Base-by-base conservation (phyloP, 164 flowering plant genomes). In the Vitis riparia region DNA sequence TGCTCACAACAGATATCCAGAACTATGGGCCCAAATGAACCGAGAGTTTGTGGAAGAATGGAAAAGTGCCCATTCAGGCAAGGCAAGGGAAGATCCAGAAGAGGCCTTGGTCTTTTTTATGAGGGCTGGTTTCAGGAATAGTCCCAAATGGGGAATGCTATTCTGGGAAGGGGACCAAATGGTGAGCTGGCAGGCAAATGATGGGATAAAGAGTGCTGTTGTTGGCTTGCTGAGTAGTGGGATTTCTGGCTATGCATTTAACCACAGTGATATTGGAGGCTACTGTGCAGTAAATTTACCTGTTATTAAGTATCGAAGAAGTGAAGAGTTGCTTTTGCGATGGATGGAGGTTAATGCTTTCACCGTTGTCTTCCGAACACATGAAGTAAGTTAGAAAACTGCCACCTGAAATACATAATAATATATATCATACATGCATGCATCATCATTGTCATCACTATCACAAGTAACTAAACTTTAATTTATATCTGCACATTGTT, bases 141-240 rank as follows among this genome's bases (percentile, higher is more conserved):
- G 91, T 67, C 97, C 97, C 3, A 90, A 78, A 72, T 90, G 95
- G 95, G 92, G 84, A 57, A 85, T 83, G 88, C 76, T 92, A 55
- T 92, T 92, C 70, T 90, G 97, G 97, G 95, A 90, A 83, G 97
- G 95, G 15, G 97, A 92, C 70, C 97, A 92, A 77, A 92, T 92
- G 97, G 95, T 92, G 47, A 92, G 97, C 66, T 90, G 95, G 97
- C 95, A 92, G 65, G 73, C 82, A 7, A 85, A 92, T 78, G 97
- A 92, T 73, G 97, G 97, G 51, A 88, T 92, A 66, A 92, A 92
- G 83, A 92, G 97, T 77, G 80, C 95, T 11, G 97, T 92, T 10
- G 81, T 85, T 53, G 97, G 95, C 23, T 82, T 92, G 73, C 83
- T 92, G n/a, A 90, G 93, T 79, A 78, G 95, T 71, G 93, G 97